Evolutionary conservation across 2,329 filamentous ascomycete species (phyloP).

Genomic region (Trichoderma atrobrunneum): DNA sequence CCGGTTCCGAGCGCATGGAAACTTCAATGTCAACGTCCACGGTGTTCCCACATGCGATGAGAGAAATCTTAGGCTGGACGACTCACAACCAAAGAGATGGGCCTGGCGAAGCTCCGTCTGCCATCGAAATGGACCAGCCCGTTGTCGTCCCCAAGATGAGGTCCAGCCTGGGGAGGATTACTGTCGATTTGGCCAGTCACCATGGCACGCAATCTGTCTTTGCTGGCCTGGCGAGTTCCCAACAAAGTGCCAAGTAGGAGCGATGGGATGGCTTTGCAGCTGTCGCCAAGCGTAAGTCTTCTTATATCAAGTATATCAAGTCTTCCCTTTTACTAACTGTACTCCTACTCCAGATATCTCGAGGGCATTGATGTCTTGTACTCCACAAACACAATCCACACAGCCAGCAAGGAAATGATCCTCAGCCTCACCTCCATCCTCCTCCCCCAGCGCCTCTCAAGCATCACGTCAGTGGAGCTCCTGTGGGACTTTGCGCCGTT

Average conservation of each 20-base stretch:
- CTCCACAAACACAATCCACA: constrained; percentile 29
- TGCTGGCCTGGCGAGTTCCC: constrained; percentile 25
- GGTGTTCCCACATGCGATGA: not conserved
- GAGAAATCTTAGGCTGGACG: not conserved
- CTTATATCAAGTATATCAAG: not conserved
- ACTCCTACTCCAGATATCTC: constrained; percentile 22
- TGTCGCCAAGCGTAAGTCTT: constrained; percentile 31
- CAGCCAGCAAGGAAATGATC: constrained; percentile 24
- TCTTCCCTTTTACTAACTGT: not conserved
- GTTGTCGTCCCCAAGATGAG: not conserved
- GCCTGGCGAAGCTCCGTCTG: constrained; percentile 29
- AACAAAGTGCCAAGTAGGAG: constrained; percentile 26
- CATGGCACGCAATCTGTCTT: constrained; percentile 20
- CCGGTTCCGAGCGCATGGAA: not conserved
- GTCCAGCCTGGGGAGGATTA: constrained; percentile 23
- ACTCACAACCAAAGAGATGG: constrained; percentile 25
- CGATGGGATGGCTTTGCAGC: constrained; percentile 32
- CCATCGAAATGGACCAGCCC: constrained; percentile 23
- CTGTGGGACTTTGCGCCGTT: constrained; percentile 26
- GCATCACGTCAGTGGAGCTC: constrained; percentile 27
- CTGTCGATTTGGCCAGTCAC: constrained; percentile 22
- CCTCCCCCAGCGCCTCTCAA: constrained; percentile 24
- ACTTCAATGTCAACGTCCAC: not conserved
- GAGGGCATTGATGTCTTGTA: constrained; percentile 33
- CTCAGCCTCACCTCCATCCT: constrained; percentile 22